Evolutionary conservation across 345 rosid species (phyloP).

Genomic region (Luvunga scandens): DNA sequence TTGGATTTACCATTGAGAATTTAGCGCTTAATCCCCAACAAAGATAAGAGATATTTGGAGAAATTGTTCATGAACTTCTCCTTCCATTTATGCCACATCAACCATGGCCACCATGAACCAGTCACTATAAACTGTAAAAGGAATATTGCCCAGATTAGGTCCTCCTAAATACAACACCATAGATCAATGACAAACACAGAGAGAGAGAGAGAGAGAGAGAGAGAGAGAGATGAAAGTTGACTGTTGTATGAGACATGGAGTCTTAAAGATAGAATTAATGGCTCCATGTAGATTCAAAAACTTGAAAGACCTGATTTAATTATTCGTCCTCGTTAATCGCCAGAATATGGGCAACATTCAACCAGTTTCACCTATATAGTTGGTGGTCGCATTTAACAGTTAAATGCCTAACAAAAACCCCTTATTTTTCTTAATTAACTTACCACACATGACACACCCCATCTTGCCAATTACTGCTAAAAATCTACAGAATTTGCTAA

Average conservation of each 20-base stretch:
- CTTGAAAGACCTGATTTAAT: neutral
- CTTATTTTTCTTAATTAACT: neutral
- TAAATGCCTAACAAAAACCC: neutral
- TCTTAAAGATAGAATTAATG: neutral
- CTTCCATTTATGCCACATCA: conserved; percentile 51
- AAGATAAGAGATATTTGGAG: conserved; percentile 31
- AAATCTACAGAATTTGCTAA: neutral
- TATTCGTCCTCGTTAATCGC: neutral
- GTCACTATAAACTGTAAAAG: conserved; percentile 20
- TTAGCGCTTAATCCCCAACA: conserved; percentile 44
- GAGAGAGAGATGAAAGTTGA: neutral
- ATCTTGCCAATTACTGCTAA: neutral
- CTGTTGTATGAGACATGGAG: neutral
- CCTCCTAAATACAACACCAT: neutral
- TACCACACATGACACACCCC: neutral
- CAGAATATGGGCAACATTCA: neutral
- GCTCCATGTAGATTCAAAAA: neutral
- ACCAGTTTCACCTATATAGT: neutral
- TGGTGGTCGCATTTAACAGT: neutral
- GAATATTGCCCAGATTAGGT: conserved; percentile 9
- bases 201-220: neutral
- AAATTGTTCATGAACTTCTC: conserved; percentile 18
- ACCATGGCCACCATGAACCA: conserved; percentile 30
- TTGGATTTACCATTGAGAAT: conserved; percentile 49
- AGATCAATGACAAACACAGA: neutral